Evolutionary conservation across 176 grass and related monocot species (phyloP), one percentile per base, ranked within the genome.

Genomic region (Luzula sylvatica): DNA sequence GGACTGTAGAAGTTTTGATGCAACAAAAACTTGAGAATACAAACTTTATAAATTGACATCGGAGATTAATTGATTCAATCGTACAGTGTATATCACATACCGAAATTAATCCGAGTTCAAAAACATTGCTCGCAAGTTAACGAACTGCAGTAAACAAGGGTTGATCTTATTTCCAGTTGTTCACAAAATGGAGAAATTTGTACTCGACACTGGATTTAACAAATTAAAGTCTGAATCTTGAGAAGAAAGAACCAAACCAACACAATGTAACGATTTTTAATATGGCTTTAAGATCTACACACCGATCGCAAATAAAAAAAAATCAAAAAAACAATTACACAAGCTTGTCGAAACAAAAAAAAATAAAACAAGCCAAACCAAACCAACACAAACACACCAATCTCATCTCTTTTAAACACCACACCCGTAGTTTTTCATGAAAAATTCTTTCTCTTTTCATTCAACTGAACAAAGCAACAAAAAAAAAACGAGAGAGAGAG

Each of bases 271-370:
- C 42, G 7, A 61, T 29, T 23, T 12, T 5, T n/a, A n/a, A 15
- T 47, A 11, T 64, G 9, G 59, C 26, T 50, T 60, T 20, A n/a
- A 60, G 20, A 64, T 64, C 42, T 64, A 32, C 26, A 35, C 5
- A 35, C 30, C 5, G 30, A 59, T 42, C 6, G n/a, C 13, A 64
- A 7, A 7, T 47, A 49, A 3, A 49, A 32, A 22, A 24, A 63
- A 64, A 21, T 42, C 46, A 64, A 47, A 42, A 48, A 26, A 32
- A 28, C 46, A 50, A 41, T n/a, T 17, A 46, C 27, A 62, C 58
- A 64, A 64, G 59, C 59, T 64, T 64, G 59, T 45, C 39, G 30
- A 35, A 35, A 49, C 1, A 48, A 49, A 49, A 24, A 46, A 64
- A 64, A 64, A 44, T 18, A 45, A 35, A 35, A 64, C 59, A 64